phyloP scores from a whole-genome alignment of 352 stramenopile species.

The Phytopythium chamaehyphon region DNA sequence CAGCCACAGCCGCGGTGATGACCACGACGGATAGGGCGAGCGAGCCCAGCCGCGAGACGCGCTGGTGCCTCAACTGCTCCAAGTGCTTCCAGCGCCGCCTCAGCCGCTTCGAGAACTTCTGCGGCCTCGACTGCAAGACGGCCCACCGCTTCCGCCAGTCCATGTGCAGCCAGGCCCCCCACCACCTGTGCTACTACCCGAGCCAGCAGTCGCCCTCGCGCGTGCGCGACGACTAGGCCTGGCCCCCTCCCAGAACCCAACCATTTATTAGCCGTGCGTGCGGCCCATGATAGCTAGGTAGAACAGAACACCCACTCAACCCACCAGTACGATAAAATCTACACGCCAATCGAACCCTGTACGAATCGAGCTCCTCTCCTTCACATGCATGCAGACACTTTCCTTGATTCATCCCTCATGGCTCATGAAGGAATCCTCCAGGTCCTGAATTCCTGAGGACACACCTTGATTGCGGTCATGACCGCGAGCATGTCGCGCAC shows the following conservation, averaged over 20 bases:
- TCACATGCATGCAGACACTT: too few relatives aligned
- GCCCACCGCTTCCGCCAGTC: slow-evolving; percentile 26
- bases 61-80: slow-evolving; percentile 75
- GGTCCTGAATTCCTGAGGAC: too few relatives aligned
- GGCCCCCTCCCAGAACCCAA: neutral
- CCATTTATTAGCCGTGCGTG: slow-evolving; percentile 1
- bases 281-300: neutral
- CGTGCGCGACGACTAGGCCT: slow-evolving; percentile 9
- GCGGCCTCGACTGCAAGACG: slow-evolving; percentile 35
- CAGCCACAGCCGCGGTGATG: slow-evolving; percentile 5
- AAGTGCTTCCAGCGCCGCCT: slow-evolving; percentile 71
- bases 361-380: too few relatives aligned
- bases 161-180: slow-evolving; percentile 28
- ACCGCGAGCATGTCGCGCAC: too few relatives aligned
- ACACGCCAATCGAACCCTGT: too few relatives aligned
- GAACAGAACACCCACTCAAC: too few relatives aligned
- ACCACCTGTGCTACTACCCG: slow-evolving; percentile 13
- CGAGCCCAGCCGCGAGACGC: slow-evolving; percentile 64
- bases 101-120: slow-evolving; percentile 70
- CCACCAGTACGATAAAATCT: too few relatives aligned
- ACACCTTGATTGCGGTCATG: neutral
- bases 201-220: slow-evolving; percentile 17
- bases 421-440: too few relatives aligned
- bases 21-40: slow-evolving; percentile 5
- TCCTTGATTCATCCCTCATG: too few relatives aligned